A percentile compares a stretch with the other conserved stretches of the same genome.
These are phyloP conservation scores for Zygosaccharomyces gambellarensis DNA, from an alignment of 805 yeast genomes.

Conservation along the genomic window DNA sequence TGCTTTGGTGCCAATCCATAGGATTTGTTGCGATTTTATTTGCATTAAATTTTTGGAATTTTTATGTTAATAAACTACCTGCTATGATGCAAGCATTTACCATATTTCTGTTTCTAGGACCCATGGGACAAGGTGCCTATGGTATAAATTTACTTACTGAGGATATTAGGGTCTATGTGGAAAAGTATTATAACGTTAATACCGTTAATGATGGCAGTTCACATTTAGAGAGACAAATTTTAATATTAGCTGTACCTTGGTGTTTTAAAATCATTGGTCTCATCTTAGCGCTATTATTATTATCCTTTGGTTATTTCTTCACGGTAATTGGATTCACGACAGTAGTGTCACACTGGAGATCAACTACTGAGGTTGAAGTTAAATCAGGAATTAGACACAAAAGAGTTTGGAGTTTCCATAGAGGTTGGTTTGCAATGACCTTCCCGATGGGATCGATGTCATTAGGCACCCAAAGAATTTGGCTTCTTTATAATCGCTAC, in stretches of 20 bases:
- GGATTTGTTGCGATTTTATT: conserved; percentile 52
- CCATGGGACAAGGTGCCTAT: conserved; percentile 79
- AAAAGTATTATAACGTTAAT: conserved; percentile 17
- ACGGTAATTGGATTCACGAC: conserved; percentile 41
- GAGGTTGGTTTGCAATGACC: conserved; percentile 77
- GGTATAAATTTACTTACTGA: conserved; percentile 55
- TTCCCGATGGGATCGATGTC: conserved; percentile 88
- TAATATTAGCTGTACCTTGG: conserved; percentile 27
- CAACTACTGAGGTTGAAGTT: conserved; percentile 22
- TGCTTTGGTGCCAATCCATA: conserved; percentile 69
- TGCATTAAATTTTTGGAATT: conserved; percentile 54
- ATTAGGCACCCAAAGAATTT: conserved; percentile 52
- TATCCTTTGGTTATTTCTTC: conserved; percentile 57
- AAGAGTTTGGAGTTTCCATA: conserved; percentile 40
- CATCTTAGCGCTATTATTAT: conserved; percentile 41
- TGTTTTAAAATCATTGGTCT: conserved; percentile 36
- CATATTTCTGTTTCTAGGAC: conserved; percentile 76
- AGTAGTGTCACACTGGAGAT: conserved; percentile 16
- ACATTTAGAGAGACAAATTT: conserved; percentile 13
- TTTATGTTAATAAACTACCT: conserved; percentile 57
- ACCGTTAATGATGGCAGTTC: conserved; percentile 3
- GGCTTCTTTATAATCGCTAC: conserved; percentile 37
- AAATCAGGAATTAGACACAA: not conserved
- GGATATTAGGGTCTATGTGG: conserved; percentile 33
- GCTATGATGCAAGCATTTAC: conserved; percentile 51